Evolutionary conservation across 202 grass and related monocot genomes (phyloP).

Genomic region (Brachypodium distachyon): DNA sequence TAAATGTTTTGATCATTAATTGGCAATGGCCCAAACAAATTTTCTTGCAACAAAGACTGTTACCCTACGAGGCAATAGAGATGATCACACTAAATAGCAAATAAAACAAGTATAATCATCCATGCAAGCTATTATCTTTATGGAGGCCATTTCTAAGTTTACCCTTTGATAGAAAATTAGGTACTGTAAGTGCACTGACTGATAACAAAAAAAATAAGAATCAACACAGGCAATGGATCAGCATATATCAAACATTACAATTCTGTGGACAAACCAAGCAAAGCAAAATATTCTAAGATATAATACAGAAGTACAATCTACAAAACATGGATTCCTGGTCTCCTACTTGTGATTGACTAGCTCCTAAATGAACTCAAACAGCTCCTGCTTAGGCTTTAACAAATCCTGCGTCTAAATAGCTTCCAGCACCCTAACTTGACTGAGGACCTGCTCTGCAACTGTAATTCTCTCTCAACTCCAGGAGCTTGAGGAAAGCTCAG

Average conservation of each 20-base stretch:
- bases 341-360: conserved; percentile 6
- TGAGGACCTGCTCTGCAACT: conserved; percentile 5
- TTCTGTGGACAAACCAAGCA: conserved; percentile 3
- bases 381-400: neutral
- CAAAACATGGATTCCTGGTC: conserved; percentile 23
- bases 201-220: neutral
- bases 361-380: conserved; percentile 15
- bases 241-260: conserved; percentile 28
- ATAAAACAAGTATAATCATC: neutral
- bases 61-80: neutral
- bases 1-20: neutral
- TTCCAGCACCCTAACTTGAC: conserved; percentile 26
- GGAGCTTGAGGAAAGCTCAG: conserved; percentile 25
- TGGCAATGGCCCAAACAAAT: neutral
- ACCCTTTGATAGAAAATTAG: neutral
- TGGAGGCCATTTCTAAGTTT: neutral
- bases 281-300: conserved; percentile 25
- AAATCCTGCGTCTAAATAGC: neutral
- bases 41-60: neutral
- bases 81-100: neutral
- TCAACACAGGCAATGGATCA: conserved; percentile 1
- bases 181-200: neutral
- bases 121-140: neutral
- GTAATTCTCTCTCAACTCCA: conserved; percentile 9
- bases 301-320: conserved; percentile 39